These are phyloP conservation scores for Penicillium odoratum DNA, from an alignment of 495 filamentous ascomycete genomes.

Conservation along the genomic window DNA sequence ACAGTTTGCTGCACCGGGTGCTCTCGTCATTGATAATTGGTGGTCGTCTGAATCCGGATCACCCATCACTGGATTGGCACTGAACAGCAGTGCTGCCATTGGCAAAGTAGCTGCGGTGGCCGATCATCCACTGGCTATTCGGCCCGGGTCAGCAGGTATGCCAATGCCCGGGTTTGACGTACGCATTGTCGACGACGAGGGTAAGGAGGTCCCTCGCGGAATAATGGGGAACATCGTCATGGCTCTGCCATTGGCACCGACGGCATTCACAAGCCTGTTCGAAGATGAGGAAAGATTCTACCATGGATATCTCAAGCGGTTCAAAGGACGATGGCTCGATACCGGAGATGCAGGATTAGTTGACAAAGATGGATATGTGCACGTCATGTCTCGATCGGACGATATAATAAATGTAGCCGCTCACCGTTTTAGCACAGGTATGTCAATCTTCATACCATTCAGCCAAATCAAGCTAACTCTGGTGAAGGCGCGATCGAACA, in stretches of 20 bases:
- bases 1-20: conserved; percentile 59
- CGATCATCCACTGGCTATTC: conserved; percentile 51
- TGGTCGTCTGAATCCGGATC: conserved; percentile 93
- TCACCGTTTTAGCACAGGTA: conserved; percentile 87
- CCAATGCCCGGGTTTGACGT: conserved; percentile 91
- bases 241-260: conserved; percentile 76
- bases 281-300: conserved; percentile 82
- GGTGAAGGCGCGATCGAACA: conserved; percentile 77
- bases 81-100: conserved; percentile 41
- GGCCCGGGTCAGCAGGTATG: conserved; percentile 85
- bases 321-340: conserved; percentile 78
- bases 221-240: conserved; percentile 93
- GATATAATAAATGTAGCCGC: conserved; percentile 96
- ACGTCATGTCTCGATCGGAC: conserved; percentile 83
- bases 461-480: not conserved
- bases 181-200: conserved; percentile 75
- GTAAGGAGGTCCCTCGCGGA: conserved; percentile 62
- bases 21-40: conserved; percentile 88
- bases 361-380: conserved; percentile 78
- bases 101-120: conserved; percentile 7
- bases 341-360: conserved; percentile 89
- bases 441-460: conserved; percentile 14
- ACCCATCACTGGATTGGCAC: conserved; percentile 79
- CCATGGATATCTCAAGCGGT: conserved; percentile 75
- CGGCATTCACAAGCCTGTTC: conserved; percentile 83